Base-by-base conservation (phyloP, 2,329 filamentous ascomycete species). In the Penicillium occitanis region DNA sequence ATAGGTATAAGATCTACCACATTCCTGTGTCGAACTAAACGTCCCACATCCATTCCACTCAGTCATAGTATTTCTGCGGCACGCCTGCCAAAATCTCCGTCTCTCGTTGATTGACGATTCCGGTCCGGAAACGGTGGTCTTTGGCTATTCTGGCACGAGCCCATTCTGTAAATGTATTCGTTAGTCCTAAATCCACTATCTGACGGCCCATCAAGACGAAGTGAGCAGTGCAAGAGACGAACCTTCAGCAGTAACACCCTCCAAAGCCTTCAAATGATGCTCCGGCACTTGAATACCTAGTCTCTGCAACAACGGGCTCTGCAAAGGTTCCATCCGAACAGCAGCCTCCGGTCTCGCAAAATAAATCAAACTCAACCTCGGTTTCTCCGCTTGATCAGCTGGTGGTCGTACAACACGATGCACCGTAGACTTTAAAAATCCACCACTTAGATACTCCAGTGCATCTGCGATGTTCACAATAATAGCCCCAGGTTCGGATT, bases 381-480 rank as follows among this genome's bases (percentile, higher is more conserved):
- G 64, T n/a, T 55, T 65, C 19, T 61, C 64, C 1, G 76, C 78
- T 70, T 85, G 83, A 63, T 85, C 83, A 10, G 76, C 68, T 0
- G 83, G 83, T 2, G 82, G 83, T 8, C 79, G 76, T 48, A 81
- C 77, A 0, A 85, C 83, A 0, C 83, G 79, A 64, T 85, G 83
- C 19, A 84, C 76, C 5, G 78, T 82, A 3, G 77, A 81, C 72
- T 85, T 84, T 48, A 85, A 75, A 61, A 82, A 81, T 0, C 82
- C 82, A 1, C 82, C 83, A 0, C 83, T 85, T 13, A 85, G 69
- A 30, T 81, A 81, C 2, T 80, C 81, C 44, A 85, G 69, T 0
- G 83, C 79, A 69, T 86, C 84, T 4, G 81, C 82, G 0, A 83
- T 80, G 61, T 85, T 86, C 40, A 85, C 82, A 0, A 83, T 85